Conservation (phyloP, 176 grass and related monocot species). For the Juncus inflexus region DNA sequence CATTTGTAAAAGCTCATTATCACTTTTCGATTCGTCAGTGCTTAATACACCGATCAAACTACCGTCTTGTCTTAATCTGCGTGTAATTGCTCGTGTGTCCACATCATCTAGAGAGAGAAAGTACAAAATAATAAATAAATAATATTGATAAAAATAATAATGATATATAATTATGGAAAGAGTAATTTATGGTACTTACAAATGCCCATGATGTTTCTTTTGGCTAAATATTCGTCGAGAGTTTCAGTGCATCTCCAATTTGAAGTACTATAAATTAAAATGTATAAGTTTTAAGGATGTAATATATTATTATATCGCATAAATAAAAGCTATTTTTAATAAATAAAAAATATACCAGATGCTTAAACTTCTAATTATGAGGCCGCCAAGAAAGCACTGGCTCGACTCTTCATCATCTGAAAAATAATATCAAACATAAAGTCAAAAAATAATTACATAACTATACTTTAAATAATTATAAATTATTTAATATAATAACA, state of each 20-base stretch:
- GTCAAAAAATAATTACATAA: too few relatives aligned
- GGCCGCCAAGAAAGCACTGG: slow-evolving; percentile 76
- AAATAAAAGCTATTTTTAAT: not conserved
- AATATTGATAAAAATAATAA: not conserved
- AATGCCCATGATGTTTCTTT: slow-evolving; percentile 93
- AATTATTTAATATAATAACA: slow-evolving; percentile 3
- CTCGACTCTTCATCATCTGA: slow-evolving; percentile 87
- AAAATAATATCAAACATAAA: not conserved
- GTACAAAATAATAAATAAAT: slow-evolving; percentile 8
- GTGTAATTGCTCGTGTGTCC: slow-evolving; percentile 89
- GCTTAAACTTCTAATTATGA: slow-evolving; percentile 80
- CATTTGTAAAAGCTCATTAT: slow-evolving; percentile 69
- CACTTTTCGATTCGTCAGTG: slow-evolving; percentile 63
- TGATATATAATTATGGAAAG: not conserved
- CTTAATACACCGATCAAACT: slow-evolving; percentile 97
- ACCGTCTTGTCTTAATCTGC: slow-evolving; percentile 85
- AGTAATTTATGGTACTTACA: slow-evolving; percentile 48
- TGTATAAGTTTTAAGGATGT: too few relatives aligned
- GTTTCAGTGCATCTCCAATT: slow-evolving; percentile 86
- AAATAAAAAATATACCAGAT: slow-evolving; percentile 54
- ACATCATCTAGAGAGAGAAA: slow-evolving; percentile 55
- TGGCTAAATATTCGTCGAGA: slow-evolving; percentile 76
- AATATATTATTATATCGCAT: too few relatives aligned
- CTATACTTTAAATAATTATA: too few relatives aligned
- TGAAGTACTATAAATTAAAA: slow-evolving; percentile 50